Evolutionary conservation across 306 rosid species (phyloP), one percentile per base, ranked within the genome.

Genomic region (Quercus dentata): DNA sequence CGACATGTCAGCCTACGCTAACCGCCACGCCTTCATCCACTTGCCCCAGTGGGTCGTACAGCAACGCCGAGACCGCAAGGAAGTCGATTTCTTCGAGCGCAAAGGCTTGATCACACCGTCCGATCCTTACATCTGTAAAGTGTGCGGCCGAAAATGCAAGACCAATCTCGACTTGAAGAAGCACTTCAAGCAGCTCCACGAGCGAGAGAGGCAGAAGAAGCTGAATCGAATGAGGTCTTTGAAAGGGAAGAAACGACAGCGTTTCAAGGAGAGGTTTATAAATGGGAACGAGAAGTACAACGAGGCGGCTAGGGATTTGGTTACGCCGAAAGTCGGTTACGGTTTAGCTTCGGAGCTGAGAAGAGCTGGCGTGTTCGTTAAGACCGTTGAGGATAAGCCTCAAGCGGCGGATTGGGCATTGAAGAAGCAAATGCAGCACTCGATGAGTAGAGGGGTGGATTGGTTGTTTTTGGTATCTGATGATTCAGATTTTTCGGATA

Each of bases 341-440:
- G 99, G 97, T 14, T 78, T 95, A 30, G 98, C 92, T 17, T 70
- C 89, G 35, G 96, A 95, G 83, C 78, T 92, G 79, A 86, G 98
- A 78, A 91, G 96, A 0, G 97, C 97, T 3, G 96, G 99, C 58
- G 93, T 95, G 20, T 91, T 84, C 56, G 98, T 95, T 71, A 95
- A 90, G 87, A 87, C 93, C 0, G 97, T 94, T 65, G 85, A 91
- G 84, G 92, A 91, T 84, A 95, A 95, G 80, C 94, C 94, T 0
- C 95, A 90, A 80, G 97, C 97, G 20, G 97, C 97, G 31, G 96
- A 92, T 84, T 95, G 92, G 96, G 94, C 91, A 0, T 23, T 95
- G 87, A 91, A 92, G 94, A 86, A 83, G 82, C 97, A 92, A 76
- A 90, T 95, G 91, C 91, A 89, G 76, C 97, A 92, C 30, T 92